Base-by-base conservation (phyloP, 208 protist genomes). In the Trypanosoma theileri region DNA sequence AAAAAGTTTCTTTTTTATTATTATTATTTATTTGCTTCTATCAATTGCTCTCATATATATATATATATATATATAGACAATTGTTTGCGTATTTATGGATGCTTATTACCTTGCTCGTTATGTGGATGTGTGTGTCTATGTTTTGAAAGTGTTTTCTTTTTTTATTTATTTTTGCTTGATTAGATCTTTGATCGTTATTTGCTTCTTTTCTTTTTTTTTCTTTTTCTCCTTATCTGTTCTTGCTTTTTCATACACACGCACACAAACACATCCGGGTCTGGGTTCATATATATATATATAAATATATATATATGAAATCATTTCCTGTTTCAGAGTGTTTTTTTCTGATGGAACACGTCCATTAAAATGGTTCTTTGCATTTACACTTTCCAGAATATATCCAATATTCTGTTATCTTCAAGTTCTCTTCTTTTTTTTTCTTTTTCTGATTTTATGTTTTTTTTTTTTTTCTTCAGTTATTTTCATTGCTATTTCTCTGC, bases 161-260 rank as follows among this genome's bases (percentile, higher is more conserved):
- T n/a, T n/a, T n/a, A n/a, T 51, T 51, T 62, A 44, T 24, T 42
- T 53, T 28, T 4, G 41, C 48, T 26, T 46, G 21, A 45, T 28
- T 69, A 11, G 9, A 41, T 56, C 56, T 52, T 41, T 73, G 11
- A 0, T 57, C 40, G 4, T 22, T 9, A 21, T 42, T 59, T 45
- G 63, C 19, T 14, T 50, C 42, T 24, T 52, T 26, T 42, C n/a
- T 54, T 17, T 69, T 53, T 59, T 44, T 3, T 53, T 22, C 8
- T 16, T 48, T 66, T 58, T 56, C 26, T 66, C 56, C 1, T 66
- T 67, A 40, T 35, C 46, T 56, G 50, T 35, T 28, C 48, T 53
- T 55, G 52, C 55, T 61, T 56, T 53, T 56, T 54, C 4, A 24
- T 9, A 3, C 31, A 9, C 8, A 17, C 53, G 19, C 4, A 10